These are phyloP conservation scores for Myrica gale DNA, from an alignment of 306 rosid species.

Conservation along the genomic window DNA sequence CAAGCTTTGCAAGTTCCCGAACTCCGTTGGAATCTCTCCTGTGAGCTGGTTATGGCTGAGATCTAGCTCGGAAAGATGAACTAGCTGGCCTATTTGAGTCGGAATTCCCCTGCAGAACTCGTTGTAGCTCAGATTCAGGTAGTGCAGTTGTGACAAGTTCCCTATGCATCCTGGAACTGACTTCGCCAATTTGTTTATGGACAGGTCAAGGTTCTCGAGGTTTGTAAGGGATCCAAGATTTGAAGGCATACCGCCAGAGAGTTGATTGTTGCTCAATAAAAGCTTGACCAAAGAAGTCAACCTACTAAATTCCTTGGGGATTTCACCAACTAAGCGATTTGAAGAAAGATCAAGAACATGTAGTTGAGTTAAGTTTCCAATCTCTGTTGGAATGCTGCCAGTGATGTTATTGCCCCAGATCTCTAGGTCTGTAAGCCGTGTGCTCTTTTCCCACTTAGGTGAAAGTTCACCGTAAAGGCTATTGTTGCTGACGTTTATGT, in stretches of 20 bases:
- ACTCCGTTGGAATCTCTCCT: constrained; percentile 2
- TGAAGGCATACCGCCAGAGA: not conserved
- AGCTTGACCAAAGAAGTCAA: constrained; percentile 15
- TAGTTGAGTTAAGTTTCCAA: not conserved
- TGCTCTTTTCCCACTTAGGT: constrained; percentile 1
- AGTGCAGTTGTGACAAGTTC: not conserved
- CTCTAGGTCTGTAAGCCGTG: not conserved
- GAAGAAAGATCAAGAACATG: constrained; percentile 20
- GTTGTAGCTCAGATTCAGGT: constrained; percentile 23
- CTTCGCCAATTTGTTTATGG: not conserved
- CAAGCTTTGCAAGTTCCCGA: constrained; percentile 10
- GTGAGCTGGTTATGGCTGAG: constrained; percentile 12
- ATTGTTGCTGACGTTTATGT: not conserved
- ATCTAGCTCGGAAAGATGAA: constrained; percentile 1
- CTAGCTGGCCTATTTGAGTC: not conserved
- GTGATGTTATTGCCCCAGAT: not conserved
- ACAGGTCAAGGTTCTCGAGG: constrained; percentile 13
- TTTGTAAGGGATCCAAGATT: constrained; percentile 1
- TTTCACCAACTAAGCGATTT: not conserved
- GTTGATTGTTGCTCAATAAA: constrained; percentile 13
- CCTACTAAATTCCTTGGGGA: constrained; percentile 15
- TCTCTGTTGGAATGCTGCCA: constrained; percentile 11
- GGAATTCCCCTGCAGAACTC: constrained; percentile 11
- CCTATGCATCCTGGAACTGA: constrained; percentile 8
- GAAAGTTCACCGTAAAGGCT: constrained; percentile 9